Base-by-base conservation (phyloP, 805 yeast genomes). In the Zygotorulaspora chibaensis region DNA sequence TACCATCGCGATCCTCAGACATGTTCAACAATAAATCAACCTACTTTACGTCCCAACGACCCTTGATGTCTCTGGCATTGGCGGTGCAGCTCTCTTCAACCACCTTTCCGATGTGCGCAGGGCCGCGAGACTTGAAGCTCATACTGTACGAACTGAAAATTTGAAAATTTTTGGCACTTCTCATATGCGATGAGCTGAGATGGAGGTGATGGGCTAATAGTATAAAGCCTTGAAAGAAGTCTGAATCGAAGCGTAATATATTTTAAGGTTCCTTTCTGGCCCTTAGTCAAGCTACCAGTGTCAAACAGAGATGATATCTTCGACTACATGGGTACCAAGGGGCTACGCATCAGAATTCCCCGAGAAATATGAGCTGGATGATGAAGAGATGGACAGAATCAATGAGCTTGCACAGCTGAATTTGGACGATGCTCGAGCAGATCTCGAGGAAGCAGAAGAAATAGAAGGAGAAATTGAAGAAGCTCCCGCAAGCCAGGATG, bases 341-440 rank as follows among this genome's bases (percentile, higher is more conserved):
- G 99, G 99, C 4, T 85, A 76, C 66, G 95, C 99, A 25, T 79
- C 95, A 31, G 97, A 90, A 66, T 87, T 83, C 62, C 98, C 99
- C 5, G 87, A 81, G 58, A 79, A 84, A 61, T 89, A 88, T 58
- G 96, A 87, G 55, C 70, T 91, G 44, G 83, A 89, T 55, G 98
- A 93, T 51, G 91, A 79, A 49, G 99, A 93, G 69, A 83, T 93
- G 87, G 91, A 80, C 46, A 78, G 97, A 68, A 89, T 93, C 62
- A 79, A 83, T 51, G 80, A 81, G 54, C 76, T 93, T 79, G 96
- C 98, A 43, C 79, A 84, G 48, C 71, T 89, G 56, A 87, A 90
- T 63, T 70, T 93, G 40, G 76, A 77, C 33, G 96, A 87, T 52
- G 93, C 93, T 20, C 72, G 76, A 56, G 79, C 78, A 31, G 88